Base-by-base conservation (phyloP, 2,329 filamentous ascomycete genomes). In the Fusarium sp. region DNA sequence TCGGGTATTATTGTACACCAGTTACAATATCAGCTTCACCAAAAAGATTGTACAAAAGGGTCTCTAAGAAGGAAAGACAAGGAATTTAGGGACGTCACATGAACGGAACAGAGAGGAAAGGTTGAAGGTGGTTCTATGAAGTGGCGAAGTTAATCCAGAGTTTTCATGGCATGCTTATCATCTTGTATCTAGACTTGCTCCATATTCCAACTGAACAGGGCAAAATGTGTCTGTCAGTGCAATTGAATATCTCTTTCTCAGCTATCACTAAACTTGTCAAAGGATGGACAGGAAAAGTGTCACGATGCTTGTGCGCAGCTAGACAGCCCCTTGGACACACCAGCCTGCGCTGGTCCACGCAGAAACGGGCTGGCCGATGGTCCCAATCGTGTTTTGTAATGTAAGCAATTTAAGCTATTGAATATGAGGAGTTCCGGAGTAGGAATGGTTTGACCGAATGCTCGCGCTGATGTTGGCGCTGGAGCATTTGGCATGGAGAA, bases 141-240 rank as follows among this genome's bases (percentile, higher is more conserved):
- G 29, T 62, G 62, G 44, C 58, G 48, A 60, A 55, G 51, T 51
- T 74, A 66, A 72, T 66, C 58, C 59, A 29, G 51, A 47, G 25
- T 57, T 32, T 58, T 41, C 43, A 53, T n/a, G 49, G 15, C 15
- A 22, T 51, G 16, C 25, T 22, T 25, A 18, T 51, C 47, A 34
- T 22, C 8, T 15, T 27, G 13, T 27, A 29, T 43, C n/a, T 29
- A 29, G 32, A 41, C 34, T 22, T 8, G 7, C 13, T 20, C 7
- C 24, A 22, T 20, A 20, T 22, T 22, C 9, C 13, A 41, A 10
- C 10, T 22, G 25, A 22, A 8, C 15, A 16, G 24, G 18, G 9
- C 32, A 10, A 38, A 38, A 40, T 18, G 8, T 38, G 27, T 46
- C 44, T 46, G 44, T 3, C 44, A 29, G 22, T 27, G 24, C n/a